Evolutionary conservation across 139 green algal species (phyloP), one percentile per base, ranked within the genome.

Genomic region (Chlamydomonas schloesseri): DNA sequence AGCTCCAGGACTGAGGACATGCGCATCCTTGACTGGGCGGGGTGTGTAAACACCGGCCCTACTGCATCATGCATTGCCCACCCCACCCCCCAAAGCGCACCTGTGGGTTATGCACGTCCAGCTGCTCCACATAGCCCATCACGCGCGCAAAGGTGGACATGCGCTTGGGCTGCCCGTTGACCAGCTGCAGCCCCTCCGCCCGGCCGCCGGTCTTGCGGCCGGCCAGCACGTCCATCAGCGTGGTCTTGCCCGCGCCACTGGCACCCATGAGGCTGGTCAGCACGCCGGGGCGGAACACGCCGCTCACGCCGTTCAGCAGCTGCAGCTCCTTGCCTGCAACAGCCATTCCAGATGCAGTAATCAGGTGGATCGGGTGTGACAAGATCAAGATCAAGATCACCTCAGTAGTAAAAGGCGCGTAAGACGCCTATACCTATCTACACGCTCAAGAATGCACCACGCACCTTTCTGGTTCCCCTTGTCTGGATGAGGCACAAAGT

Each of bases 211-310:
- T 97, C 91, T 97, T 97, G 71, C 94, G 86, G 2, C 94, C 93
- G 28, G 93, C 91, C 21, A 97, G 90, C 71, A 95, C 92, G 82
- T 97, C 94, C 95, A 97, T 95, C n/a, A 97, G 74, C 0, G 95
- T 97, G 5, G 94, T 97, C 91, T 97, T 96, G 67, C 90, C 91
- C 0, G 94, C 90, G 15, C 87, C 90, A 13, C 64, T 87, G 28
- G 91, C 93, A 15, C 95, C 95, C 95, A 97, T 97, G n/a, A 97
- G 84, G 18, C 64, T 69, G 33, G 81, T 82, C 4, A 87, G 82
- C 55, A 88, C 83, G 9, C 83, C 83, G 0, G 83, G 83, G 1
- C 75, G 60, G 74, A 89, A 89, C 3, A 71, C 47, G 53, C 90
- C 90, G 29, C 75, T 93, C 71, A 93, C 83, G 24, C 79, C 60